These are phyloP conservation scores for Lichina pygmaea DNA, from an alignment of 495 filamentous ascomycete genomes.

Conservation along the genomic window DNA sequence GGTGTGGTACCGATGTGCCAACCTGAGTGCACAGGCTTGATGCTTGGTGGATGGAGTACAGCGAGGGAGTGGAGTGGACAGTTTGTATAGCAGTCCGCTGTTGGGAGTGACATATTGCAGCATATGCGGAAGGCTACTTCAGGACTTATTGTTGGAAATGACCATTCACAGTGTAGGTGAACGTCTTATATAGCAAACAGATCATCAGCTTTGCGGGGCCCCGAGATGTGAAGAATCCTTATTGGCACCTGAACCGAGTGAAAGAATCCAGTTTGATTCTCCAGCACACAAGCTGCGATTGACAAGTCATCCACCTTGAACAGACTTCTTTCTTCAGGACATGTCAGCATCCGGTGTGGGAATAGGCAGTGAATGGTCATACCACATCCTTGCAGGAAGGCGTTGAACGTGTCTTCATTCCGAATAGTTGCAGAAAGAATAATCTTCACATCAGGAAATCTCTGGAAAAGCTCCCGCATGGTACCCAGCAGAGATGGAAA, in stretches of 20 bases:
- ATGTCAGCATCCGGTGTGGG: not conserved
- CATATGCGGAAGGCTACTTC: no score
- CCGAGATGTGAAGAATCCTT: conserved; percentile 9
- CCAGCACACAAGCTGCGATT: conserved; percentile 16
- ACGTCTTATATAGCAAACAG: not conserved
- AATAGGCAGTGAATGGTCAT: conserved; percentile 5
- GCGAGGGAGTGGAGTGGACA: no score
- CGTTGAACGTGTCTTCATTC: conserved; percentile 32
- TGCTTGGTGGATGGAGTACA: no score
- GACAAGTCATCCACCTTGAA: conserved; percentile 18
- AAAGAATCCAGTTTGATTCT: conserved; percentile 29
- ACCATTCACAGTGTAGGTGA: not conserved
- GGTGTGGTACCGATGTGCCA: no score
- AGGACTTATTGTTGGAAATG: no score
- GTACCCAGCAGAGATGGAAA: conserved; percentile 30
- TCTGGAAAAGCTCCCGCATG: conserved; percentile 24
- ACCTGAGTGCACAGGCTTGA: no score
- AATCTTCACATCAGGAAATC: conserved; percentile 19
- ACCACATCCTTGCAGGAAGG: conserved; percentile 31
- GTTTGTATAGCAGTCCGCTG: no score
- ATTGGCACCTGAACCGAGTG: conserved; percentile 21
- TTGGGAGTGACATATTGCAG: no score
- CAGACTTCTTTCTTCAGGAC: conserved; percentile 8
- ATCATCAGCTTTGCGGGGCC: not conserved
- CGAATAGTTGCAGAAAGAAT: conserved; percentile 34